These are phyloP conservation scores for Zasmidium angulare DNA, from an alignment of 2,329 filamentous ascomycete genomes.

Conservation along the genomic window DNA sequence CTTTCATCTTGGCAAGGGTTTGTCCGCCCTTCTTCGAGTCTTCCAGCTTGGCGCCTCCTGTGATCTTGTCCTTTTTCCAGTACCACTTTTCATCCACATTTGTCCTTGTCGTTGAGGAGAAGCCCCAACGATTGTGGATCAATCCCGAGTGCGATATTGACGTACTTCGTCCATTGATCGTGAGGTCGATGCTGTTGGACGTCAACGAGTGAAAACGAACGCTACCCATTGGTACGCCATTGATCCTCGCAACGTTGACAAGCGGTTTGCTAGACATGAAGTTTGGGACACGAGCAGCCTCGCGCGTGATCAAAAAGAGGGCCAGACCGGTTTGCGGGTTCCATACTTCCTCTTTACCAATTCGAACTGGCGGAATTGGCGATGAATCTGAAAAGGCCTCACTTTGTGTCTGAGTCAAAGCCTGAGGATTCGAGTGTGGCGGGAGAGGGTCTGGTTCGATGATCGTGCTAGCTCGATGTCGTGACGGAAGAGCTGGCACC, in stretches of 20 bases:
- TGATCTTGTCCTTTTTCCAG: slow-evolving; percentile 22
- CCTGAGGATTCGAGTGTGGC: slow-evolving; percentile 25
- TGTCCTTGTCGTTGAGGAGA: slow-evolving; percentile 13
- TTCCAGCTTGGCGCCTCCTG: slow-evolving; percentile 18
- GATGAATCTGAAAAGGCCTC: slow-evolving; percentile 16
- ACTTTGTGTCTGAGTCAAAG: slow-evolving; percentile 20
- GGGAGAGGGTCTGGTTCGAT: slow-evolving; percentile 22
- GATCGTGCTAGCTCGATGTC: slow-evolving; percentile 10
- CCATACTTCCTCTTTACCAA: slow-evolving; percentile 20
- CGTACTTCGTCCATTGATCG: slow-evolving; percentile 15
- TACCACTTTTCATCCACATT: slow-evolving; percentile 17
- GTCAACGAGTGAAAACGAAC: slow-evolving; percentile 24
- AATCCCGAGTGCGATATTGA: slow-evolving; percentile 16
- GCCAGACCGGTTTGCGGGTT: slow-evolving; percentile 13
- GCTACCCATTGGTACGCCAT: slow-evolving; percentile 14
- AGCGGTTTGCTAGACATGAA: slow-evolving; percentile 24
- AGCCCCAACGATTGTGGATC: slow-evolving; percentile 23
- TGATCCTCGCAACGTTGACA: slow-evolving; percentile 15
- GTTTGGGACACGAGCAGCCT: slow-evolving; percentile 20
- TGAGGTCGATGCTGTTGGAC: slow-evolving; percentile 19
- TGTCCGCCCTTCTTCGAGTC: slow-evolving; percentile 18
- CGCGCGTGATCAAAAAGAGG: slow-evolving; percentile 18
- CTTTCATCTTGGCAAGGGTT: slow-evolving; percentile 21
- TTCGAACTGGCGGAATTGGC: slow-evolving; percentile 18
- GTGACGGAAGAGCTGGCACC: slow-evolving; percentile 4